Conservation (phyloP, 768 basidiomycete genomes). For the Auriscalpium vulgare region DNA sequence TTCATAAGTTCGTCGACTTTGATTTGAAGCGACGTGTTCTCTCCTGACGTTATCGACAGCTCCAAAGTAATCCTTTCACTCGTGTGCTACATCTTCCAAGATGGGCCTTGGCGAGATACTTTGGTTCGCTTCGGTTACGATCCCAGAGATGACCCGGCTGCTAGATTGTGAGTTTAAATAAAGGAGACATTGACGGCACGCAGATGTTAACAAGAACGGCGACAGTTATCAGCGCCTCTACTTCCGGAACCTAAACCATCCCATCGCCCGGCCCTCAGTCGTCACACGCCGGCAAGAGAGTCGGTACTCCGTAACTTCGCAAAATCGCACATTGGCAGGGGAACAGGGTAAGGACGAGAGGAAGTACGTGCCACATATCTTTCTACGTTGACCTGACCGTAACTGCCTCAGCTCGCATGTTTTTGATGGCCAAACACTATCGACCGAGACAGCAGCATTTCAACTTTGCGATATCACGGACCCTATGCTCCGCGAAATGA, state of each 20-base stretch:
- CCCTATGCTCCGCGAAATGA: conserved; percentile 73
- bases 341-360: conserved; percentile 19
- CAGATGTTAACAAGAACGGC: not conserved
- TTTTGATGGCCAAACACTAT: conserved; percentile 78
- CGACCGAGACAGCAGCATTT: conserved; percentile 85
- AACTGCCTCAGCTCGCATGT: conserved; percentile 49
- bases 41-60: conserved; percentile 30
- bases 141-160: conserved; percentile 64
- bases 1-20: conserved; percentile 54
- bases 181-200: not conserved
- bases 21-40: not conserved
- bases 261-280: conserved; percentile 71
- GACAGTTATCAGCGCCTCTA: conserved; percentile 85
- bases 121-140: conserved; percentile 85
- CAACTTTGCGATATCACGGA: conserved; percentile 92
- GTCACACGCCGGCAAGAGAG: conserved; percentile 57
- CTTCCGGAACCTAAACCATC: conserved; percentile 83
- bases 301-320: conserved; percentile 15
- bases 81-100: conserved; percentile 82
- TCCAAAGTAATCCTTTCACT: conserved; percentile 76
- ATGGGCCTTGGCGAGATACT: conserved; percentile 92
- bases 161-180: conserved; percentile 56
- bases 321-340: conserved; percentile 29
- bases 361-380: conserved; percentile 9
- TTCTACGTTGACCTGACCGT: not conserved